Percentiles rank a stretch among this genome's conserved stretches.
Evolutionary conservation across 805 yeast species (phyloP).

Genomic region (Saturnispora ahearnii): DNA sequence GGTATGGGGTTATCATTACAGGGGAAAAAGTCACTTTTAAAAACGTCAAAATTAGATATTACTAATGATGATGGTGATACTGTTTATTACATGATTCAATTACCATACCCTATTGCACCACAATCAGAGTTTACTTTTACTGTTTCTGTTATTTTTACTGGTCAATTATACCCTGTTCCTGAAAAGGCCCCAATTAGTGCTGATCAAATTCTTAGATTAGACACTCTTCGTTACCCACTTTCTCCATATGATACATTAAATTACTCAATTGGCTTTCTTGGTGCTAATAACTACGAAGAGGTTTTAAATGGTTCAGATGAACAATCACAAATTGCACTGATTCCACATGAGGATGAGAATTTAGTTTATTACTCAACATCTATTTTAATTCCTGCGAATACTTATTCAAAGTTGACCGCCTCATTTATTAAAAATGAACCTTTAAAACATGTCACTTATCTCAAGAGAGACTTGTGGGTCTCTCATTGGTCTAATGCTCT

Average conservation of each 20-base stretch:
- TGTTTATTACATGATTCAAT: conserved; percentile 38
- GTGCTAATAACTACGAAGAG: conserved; percentile 18
- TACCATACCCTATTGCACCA: conserved; percentile 64
- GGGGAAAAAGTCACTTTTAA: conserved; percentile 17
- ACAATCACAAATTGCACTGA: conserved; percentile 6
- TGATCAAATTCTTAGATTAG: conserved; percentile 49
- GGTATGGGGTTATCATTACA: conserved; percentile 16
- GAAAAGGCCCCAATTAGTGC: conserved; percentile 48
- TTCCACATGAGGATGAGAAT: conserved; percentile 22
- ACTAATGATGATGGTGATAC: conserved; percentile 14
- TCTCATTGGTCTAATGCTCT: conserved; percentile 73
- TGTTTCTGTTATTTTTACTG: conserved; percentile 40
- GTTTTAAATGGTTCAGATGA: not conserved
- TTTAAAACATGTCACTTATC: conserved; percentile 45
- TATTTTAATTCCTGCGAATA: conserved; percentile 34
- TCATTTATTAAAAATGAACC: conserved; percentile 61
- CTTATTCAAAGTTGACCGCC: conserved; percentile 42
- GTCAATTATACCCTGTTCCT: conserved; percentile 53
- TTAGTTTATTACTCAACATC: conserved; percentile 14
- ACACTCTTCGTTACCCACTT: conserved; percentile 43
- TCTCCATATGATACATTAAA: conserved; percentile 52
- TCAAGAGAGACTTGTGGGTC: conserved; percentile 76
- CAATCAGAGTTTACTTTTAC: conserved; percentile 41
- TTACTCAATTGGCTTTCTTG: conserved; percentile 37
- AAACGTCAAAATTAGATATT: conserved; percentile 7